A percentile compares a stretch with the other conserved stretches of the same genome.
These are phyloP conservation scores for Neoscytalidium dimidiatum DNA, from an alignment of 2,329 filamentous ascomycete species.

Conservation along the genomic window DNA sequence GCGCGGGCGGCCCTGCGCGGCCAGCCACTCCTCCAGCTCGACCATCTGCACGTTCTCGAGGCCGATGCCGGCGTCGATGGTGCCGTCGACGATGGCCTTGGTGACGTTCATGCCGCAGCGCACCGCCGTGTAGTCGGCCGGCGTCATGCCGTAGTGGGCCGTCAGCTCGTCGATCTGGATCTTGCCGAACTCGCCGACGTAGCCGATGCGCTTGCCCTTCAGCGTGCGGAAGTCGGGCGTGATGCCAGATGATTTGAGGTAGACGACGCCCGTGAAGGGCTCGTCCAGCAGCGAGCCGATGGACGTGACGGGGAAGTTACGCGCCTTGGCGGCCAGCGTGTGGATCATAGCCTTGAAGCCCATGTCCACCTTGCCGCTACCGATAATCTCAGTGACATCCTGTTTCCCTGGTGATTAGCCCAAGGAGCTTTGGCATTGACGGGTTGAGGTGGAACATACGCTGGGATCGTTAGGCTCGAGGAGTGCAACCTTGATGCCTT, in stretches of 20 bases:
- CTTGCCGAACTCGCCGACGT: constrained; percentile 79
- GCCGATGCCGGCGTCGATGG: constrained; percentile 74
- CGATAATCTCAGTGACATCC: constrained; percentile 81
- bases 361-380: constrained; percentile 73
- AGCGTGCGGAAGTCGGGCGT: constrained; percentile 73
- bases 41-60: constrained; percentile 85
- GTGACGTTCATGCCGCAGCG: constrained; percentile 82
- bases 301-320: constrained; percentile 70
- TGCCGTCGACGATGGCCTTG: constrained; percentile 71
- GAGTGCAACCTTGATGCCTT: constrained; percentile 75
- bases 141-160: constrained; percentile 73
- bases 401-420: constrained; percentile 28
- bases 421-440: background rate
- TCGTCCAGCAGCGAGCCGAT: constrained; percentile 77
- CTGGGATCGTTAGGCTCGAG: constrained; percentile 79
- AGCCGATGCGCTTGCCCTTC: constrained; percentile 76
- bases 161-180: constrained; percentile 83
- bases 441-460: constrained; percentile 43
- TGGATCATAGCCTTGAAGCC: constrained; percentile 87
- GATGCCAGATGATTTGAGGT: constrained; percentile 73
- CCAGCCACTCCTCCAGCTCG: constrained; percentile 76
- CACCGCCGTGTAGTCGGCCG: constrained; percentile 72
- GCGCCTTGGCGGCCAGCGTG: constrained; percentile 75
- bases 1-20: constrained; percentile 61
- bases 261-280: constrained; percentile 77